phyloP scores from a whole-genome alignment of 306 rosid genomes.

The Cicer pinnatifidum region DNA sequence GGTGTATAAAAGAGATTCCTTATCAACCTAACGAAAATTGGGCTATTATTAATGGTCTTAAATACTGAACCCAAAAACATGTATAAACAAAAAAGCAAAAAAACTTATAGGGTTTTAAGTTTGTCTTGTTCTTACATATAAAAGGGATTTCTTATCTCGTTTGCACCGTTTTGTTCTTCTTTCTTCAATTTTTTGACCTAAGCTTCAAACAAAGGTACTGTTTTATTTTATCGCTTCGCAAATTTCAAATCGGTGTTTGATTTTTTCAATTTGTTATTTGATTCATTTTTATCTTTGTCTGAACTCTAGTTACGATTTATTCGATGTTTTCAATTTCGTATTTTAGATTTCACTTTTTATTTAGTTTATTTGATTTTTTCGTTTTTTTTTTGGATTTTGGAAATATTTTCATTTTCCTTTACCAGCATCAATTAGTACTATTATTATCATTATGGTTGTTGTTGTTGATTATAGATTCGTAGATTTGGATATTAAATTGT shows the following conservation, averaged over 20 bases:
- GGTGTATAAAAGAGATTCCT: too few species aligned
- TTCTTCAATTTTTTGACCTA: not conserved
- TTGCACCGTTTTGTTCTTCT: conserved; percentile 1
- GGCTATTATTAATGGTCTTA: not conserved
- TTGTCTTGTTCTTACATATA: conserved; percentile 31
- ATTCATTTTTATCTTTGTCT: not conserved
- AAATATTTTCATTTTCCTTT: not conserved
- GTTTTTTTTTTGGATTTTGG: not conserved
- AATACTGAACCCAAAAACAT: not conserved
- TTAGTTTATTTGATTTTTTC: not conserved
- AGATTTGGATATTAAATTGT: not conserved
- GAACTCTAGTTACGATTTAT: not conserved
- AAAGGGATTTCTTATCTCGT: conserved; percentile 36
- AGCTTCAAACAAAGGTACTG: conserved; percentile 32
- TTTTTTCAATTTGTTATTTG: not conserved
- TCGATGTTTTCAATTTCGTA: not conserved
- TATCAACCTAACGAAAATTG: not conserved
- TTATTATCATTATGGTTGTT: not conserved
- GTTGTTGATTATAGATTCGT: not conserved
- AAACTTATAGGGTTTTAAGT: conserved; percentile 41
- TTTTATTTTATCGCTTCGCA: not conserved
- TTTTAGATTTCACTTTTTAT: not conserved
- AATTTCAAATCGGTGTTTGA: not conserved
- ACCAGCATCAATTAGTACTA: not conserved
- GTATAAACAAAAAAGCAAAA: not conserved